Percentiles rank a stretch among this genome's conserved stretches.
Evolutionary conservation across 2,329 filamentous ascomycete species (phyloP).

Genomic region (Ophiostoma populinum): DNA sequence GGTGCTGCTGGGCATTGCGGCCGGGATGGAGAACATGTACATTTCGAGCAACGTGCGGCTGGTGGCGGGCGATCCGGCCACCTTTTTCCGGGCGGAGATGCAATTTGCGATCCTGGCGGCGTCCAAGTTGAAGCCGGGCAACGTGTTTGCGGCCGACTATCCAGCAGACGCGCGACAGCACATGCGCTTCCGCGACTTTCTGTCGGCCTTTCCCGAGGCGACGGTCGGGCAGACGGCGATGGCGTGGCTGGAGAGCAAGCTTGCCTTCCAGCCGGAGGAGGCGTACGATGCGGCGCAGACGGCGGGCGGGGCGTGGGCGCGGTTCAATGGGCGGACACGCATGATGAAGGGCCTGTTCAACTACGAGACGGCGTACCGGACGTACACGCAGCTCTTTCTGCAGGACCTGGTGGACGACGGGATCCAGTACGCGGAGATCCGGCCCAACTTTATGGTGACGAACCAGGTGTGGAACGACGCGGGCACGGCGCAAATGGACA

Average conservation of each 20-base stretch:
- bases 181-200: constrained; percentile 27
- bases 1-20: constrained; percentile 37
- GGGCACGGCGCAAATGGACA: constrained; percentile 32
- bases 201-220: constrained; percentile 18
- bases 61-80: constrained; percentile 12
- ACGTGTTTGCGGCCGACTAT: constrained; percentile 35
- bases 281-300: constrained; percentile 35
- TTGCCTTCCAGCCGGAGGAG: constrained; percentile 44
- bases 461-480: constrained; percentile 45
- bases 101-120: constrained; percentile 37
- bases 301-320: constrained; percentile 34
- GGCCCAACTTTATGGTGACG: constrained; percentile 48
- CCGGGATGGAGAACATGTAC: constrained; percentile 46
- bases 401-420: constrained; percentile 45
- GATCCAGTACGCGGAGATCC: constrained; percentile 55
- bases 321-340: constrained; percentile 51
- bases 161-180: constrained; percentile 15
- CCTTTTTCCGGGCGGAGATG: constrained; percentile 38
- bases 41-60: constrained; percentile 44
- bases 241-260: constrained; percentile 43
- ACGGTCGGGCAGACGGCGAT: constrained; percentile 17
- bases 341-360: constrained; percentile 60
- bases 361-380: constrained; percentile 43
- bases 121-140: constrained; percentile 17
- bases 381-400: constrained; percentile 42